phyloP scores from a whole-genome alignment of 1,284 basidiomycete species.

The Malassezia caprae region DNA sequence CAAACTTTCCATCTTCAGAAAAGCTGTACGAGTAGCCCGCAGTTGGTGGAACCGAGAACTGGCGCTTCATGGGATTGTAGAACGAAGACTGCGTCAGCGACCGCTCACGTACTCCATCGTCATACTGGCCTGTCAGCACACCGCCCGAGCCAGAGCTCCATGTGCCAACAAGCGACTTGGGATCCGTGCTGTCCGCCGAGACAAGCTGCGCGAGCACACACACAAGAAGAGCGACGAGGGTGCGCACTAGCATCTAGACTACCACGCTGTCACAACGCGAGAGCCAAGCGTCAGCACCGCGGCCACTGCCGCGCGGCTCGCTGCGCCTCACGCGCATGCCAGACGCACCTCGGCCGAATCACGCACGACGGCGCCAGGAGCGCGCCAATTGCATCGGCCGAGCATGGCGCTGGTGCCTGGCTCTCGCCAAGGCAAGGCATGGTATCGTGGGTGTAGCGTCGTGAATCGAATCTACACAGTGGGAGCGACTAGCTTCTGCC shows the following conservation, averaged over 20 bases:
- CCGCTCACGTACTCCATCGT: neutral
- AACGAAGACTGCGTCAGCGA: slow-evolving; percentile 19
- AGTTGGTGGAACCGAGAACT: slow-evolving; percentile 33
- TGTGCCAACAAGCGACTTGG: slow-evolving; percentile 12
- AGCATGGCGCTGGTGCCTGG: neutral
- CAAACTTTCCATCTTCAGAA: slow-evolving; percentile 40
- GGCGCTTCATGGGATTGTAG: slow-evolving; percentile 40
- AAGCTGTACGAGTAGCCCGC: slow-evolving; percentile 43
- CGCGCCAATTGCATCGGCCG: neutral
- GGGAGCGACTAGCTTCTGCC: neutral
- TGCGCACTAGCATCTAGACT: neutral
- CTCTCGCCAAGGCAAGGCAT: neutral
- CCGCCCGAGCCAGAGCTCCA: slow-evolving; percentile 23
- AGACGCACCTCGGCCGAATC: neutral
- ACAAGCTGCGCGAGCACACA: neutral
- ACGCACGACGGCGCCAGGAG: neutral
- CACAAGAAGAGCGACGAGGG: neutral
- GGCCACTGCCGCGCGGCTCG: neutral
- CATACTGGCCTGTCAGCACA: slow-evolving; percentile 21
- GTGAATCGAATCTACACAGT: neutral
- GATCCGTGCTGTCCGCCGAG: neutral
- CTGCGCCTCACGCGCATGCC: neutral
- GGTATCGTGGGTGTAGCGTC: neutral
- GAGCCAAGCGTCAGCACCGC: neutral
- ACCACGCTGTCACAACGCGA: neutral